A percentile compares a stretch with the other conserved stretches of the same genome.
phyloP scores from a whole-genome alignment of 192 early-diverging fungal species.

The Neocallimastix lanati region DNA sequence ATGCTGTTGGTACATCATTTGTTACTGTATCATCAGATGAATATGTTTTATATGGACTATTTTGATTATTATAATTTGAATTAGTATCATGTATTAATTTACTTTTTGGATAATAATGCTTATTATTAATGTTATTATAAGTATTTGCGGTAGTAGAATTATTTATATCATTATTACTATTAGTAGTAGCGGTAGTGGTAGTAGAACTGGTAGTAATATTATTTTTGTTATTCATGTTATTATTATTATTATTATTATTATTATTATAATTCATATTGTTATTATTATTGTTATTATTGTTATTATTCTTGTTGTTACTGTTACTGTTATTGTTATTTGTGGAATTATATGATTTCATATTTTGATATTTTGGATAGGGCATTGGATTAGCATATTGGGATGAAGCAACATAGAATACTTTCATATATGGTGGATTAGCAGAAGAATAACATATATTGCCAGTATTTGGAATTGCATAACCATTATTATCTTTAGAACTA shows the following conservation, averaged over 20 bases:
- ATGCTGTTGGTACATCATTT: not conserved
- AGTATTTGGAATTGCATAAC: not conserved
- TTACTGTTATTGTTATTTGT: not conserved
- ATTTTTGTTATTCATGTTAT: not conserved
- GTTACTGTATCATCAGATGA: not conserved
- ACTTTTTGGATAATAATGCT: too few relatives aligned
- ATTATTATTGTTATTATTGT: not conserved
- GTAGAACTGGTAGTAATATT: not conserved
- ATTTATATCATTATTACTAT: not conserved
- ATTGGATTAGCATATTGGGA: not conserved
- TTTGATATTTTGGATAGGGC: not conserved
- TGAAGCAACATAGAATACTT: not conserved
- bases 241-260: too few relatives aligned
- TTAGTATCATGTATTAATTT: too few relatives aligned
- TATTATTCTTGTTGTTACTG: not conserved
- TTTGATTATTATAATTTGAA: not conserved
- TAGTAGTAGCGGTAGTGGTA: not conserved
- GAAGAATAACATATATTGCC: not conserved
- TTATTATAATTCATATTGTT: not conserved
- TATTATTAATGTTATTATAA: not conserved
- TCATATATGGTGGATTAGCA: not conserved
- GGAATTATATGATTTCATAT: not conserved
- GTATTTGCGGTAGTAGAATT: not conserved
- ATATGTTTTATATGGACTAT: not conserved
- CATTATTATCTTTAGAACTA: not conserved